A percentile compares a stretch with the other conserved stretches of the same genome.
Evolutionary conservation across 352 stramenopile species (phyloP).

Genomic region (Blastocystis sp.): DNA sequence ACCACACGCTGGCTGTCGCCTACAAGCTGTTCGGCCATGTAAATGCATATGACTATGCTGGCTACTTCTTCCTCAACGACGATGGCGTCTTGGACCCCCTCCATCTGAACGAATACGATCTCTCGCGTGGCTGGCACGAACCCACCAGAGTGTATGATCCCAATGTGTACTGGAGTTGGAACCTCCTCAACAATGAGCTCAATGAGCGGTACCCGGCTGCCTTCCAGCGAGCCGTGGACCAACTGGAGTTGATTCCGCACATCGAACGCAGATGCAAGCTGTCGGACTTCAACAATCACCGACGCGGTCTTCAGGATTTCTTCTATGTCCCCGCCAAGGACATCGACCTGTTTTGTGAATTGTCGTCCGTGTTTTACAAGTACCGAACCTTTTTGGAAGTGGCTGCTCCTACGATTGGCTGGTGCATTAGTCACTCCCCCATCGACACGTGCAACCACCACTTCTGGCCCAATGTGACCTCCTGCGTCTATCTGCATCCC

Average conservation of each 20-base stretch:
- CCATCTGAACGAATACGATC: constrained; percentile 41
- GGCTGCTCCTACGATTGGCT: constrained; percentile 55
- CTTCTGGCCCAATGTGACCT: constrained; percentile 34
- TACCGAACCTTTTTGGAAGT: constrained; percentile 47
- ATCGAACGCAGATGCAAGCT: constrained; percentile 15
- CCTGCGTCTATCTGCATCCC: constrained; percentile 60
- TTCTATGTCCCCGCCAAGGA: constrained; percentile 47
- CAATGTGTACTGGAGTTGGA: constrained; percentile 18
- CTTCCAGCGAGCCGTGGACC: constrained; percentile 8
- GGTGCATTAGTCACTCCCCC: constrained; percentile 33
- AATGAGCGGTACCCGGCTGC: constrained; percentile 6
- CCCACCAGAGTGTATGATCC: background rate
- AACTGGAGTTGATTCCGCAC: constrained; percentile 7
- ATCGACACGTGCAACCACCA: constrained; percentile 65
- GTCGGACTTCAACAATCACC: background rate
- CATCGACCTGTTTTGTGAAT: constrained; percentile 6
- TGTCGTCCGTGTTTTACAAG: constrained; percentile 41
- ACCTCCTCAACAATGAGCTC: constrained; percentile 51
- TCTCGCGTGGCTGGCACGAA: constrained; percentile 19
- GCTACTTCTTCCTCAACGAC: constrained; percentile 63
- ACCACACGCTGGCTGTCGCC: constrained; percentile 31
- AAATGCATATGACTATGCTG: background rate
- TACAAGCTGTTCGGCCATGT: constrained; percentile 8
- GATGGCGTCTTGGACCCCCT: constrained; percentile 44
- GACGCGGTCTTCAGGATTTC: constrained; percentile 53